Base-by-base conservation (phyloP, 139 green algal genomes). In the Coelastrella sp. region DNA sequence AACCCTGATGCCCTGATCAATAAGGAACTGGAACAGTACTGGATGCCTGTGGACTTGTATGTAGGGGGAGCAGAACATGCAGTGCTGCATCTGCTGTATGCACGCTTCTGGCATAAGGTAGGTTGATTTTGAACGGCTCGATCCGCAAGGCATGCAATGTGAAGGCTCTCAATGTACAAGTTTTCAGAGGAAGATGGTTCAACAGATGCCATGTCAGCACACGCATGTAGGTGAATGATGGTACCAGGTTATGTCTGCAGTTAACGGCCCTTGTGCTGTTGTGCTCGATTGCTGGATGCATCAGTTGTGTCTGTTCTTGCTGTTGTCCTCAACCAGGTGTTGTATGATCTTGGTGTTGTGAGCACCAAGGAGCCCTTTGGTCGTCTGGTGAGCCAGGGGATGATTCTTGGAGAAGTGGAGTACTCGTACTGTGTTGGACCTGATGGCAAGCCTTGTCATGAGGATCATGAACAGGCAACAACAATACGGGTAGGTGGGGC, bases 21-120 rank as follows among this genome's bases (percentile, higher is more conserved):
- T 82, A 90, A 91, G 11, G 92, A 95, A 38, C 88, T 60, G 57
- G 97, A 99, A 89, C 94, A 94, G 87, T 98, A 98, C 91, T 98
- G 96, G 97, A 98, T 99, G 94, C 97, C 96, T 1, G 97, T 99
- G 66, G 97, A 99, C 90, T 84, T 99, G 83, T 99, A 99, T 86
- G 96, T 99, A n/a, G 97, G 97, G 3, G 97, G 97, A 5, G 96
- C 97, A 11, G 97, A 99, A 92, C 97, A 99, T 86, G 96, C 96
- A 5, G 97, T 99, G 86, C 94, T 99, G 85, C 97, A 99, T 89
- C 91, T 99, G 48, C 93, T 99, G 34, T 99, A 99, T 84, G 95
- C 97, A 15, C 90, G 97, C 62, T 99, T 99, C 90, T 99, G 96
- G 97, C 96, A 99, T 91, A 99, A 99, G 93, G 94, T 95, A 57